Percentiles rank a stretch among this genome's conserved stretches.
Conservation (phyloP, 495 filamentous ascomycete genomes). For the Neurospora tetraspora region DNA sequence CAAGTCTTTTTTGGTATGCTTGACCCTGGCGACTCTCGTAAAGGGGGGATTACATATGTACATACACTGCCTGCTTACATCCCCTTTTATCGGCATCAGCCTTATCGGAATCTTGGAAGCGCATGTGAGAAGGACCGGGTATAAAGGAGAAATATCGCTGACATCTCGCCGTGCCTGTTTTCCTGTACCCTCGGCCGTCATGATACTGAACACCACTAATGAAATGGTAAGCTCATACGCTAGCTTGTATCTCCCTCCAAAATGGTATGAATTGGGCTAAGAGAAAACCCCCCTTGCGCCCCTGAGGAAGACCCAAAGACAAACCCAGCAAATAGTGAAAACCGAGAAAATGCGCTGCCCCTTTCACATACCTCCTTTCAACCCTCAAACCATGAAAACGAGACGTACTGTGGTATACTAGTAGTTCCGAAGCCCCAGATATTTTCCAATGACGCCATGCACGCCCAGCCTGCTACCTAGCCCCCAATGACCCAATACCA, state of each 20-base stretch:
- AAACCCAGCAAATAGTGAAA: background rate
- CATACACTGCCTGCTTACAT: background rate
- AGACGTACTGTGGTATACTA: background rate
- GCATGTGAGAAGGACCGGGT: background rate
- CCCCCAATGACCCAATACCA: background rate
- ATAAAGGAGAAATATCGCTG: background rate
- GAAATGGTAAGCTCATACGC: background rate
- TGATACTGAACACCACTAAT: background rate
- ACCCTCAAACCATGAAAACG: background rate
- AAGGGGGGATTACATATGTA: background rate
- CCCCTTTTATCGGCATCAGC: background rate
- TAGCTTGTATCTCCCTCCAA: background rate
- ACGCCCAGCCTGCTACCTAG: conserved; percentile 6
- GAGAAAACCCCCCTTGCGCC: background rate
- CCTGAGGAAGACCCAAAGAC: background rate
- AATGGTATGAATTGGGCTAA: background rate
- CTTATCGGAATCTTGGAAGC: background rate
- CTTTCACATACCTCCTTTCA: background rate
- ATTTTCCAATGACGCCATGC: conserved; percentile 18
- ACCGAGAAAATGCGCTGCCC: background rate
- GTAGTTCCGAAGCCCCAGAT: conserved; percentile 1
- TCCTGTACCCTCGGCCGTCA: background rate
- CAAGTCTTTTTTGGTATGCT: background rate
- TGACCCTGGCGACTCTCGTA: background rate
- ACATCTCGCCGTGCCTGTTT: background rate